phyloP scores from a whole-genome alignment of 139 green algal species.

The Yamagishiella unicocca region DNA sequence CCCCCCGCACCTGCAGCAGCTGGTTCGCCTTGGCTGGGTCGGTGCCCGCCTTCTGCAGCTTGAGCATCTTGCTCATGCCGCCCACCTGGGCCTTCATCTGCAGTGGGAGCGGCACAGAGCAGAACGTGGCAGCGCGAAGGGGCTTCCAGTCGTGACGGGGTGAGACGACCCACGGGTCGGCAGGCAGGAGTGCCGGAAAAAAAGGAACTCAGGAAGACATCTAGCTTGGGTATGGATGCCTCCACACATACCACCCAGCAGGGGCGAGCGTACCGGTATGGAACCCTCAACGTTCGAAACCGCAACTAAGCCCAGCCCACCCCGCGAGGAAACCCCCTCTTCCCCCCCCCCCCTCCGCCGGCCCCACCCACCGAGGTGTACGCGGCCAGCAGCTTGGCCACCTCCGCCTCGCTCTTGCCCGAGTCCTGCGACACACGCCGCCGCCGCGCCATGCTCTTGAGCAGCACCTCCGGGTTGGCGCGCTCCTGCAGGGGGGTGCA shows the following conservation, averaged over 20 bases:
- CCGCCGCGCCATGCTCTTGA: conserved; percentile 74
- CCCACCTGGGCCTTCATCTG: conserved; percentile 35
- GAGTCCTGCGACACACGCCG: conserved; percentile 71
- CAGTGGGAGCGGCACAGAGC: neutral
- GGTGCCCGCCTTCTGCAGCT: conserved; percentile 30
- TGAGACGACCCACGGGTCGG: neutral
- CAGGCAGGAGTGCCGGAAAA: neutral
- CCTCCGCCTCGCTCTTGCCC: conserved; percentile 77
- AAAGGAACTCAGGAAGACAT: neutral
- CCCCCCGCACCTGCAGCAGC: conserved; percentile 26
- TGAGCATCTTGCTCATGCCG: conserved; percentile 40
- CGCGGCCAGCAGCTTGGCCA: conserved; percentile 80
- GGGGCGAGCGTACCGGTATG: neutral
- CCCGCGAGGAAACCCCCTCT: no score
- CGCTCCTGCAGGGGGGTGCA: conserved; percentile 68
- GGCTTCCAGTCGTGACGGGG: neutral
- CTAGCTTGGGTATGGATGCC: neutral
- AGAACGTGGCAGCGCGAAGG: neutral
- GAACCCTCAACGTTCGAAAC: neutral
- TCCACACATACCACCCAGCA: neutral
- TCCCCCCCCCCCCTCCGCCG: conserved; percentile 68
- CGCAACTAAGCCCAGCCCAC: no score
- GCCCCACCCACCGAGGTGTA: conserved; percentile 85
- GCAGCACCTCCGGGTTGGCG: conserved; percentile 88
- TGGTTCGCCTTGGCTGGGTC: conserved; percentile 19